phyloP scores from a whole-genome alignment of 2,329 filamentous ascomycete genomes.

The Diplodia intermedia region DNA sequence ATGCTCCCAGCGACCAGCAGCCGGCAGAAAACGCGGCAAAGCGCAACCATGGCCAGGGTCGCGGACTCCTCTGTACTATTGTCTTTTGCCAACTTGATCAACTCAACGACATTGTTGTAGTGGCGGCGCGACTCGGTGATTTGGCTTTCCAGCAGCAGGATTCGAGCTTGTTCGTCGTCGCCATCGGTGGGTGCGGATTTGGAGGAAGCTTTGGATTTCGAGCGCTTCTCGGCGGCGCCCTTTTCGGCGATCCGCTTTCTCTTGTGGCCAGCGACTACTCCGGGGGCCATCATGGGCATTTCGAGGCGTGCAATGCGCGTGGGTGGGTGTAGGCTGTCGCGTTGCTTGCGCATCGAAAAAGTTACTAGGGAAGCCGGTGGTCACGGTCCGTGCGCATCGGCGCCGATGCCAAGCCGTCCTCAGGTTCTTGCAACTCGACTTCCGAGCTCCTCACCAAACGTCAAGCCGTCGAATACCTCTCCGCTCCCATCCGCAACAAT shows the following conservation, averaged over 20 bases:
- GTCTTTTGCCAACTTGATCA: constrained; percentile 66
- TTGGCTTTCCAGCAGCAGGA: constrained; percentile 77
- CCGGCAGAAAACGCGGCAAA: constrained; percentile 86
- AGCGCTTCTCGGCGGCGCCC: constrained; percentile 45
- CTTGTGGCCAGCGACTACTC: constrained; percentile 48
- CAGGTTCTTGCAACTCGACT: constrained; percentile 31
- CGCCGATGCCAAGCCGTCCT: constrained; percentile 33
- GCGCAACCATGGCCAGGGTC: constrained; percentile 75
- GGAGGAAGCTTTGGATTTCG: constrained; percentile 48
- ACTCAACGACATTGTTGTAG: constrained; percentile 85
- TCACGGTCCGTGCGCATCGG: not conserved
- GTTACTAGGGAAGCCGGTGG: not conserved
- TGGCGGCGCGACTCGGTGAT: constrained; percentile 86
- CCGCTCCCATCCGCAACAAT: constrained; percentile 69
- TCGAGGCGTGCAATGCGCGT: constrained; percentile 1
- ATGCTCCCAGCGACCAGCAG: constrained; percentile 77
- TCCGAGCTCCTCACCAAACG: constrained; percentile 40
- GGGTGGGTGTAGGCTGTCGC: not conserved
- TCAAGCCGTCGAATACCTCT: constrained; percentile 44
- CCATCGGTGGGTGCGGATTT: constrained; percentile 43
- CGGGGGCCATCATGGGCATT: constrained; percentile 48
- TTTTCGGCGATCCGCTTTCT: constrained; percentile 51
- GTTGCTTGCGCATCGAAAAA: constrained; percentile 25
- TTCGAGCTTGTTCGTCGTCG: constrained; percentile 66
- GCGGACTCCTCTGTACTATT: constrained; percentile 62